These are phyloP conservation scores for Phoenix roebelenii DNA, from an alignment of 176 grass and related monocot genomes.

Conservation along the genomic window DNA sequence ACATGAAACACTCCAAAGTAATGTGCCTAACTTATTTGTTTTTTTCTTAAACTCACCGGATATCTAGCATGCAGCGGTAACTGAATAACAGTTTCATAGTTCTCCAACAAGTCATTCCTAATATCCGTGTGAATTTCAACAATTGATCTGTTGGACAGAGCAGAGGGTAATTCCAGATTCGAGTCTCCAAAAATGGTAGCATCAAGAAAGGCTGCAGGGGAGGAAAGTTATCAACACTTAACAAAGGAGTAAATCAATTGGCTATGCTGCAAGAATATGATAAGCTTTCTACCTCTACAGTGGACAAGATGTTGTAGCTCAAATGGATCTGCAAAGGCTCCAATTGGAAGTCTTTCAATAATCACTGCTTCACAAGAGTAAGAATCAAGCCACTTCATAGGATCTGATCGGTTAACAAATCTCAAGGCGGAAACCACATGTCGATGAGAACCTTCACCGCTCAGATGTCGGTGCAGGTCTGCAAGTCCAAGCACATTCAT, in stretches of 20 bases:
- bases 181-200: constrained; percentile 71
- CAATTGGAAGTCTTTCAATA: constrained; percentile 51
- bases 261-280: background rate
- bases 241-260: background rate
- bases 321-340: constrained; percentile 80
- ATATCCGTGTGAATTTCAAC: constrained; percentile 71
- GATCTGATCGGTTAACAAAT: constrained; percentile 26
- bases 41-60: constrained; percentile 38
- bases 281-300: constrained; percentile 34
- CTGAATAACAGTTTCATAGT: constrained; percentile 39
- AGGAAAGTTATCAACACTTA: background rate
- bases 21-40: background rate
- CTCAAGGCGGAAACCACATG: constrained; percentile 46
- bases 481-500: constrained; percentile 19
- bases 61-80: constrained; percentile 91
- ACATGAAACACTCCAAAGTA: too few species aligned
- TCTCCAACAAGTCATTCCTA: background rate
- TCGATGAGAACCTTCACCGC: constrained; percentile 82
- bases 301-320: constrained; percentile 78
- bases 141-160: constrained; percentile 62
- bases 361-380: constrained; percentile 49
- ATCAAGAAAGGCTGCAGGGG: constrained; percentile 48
- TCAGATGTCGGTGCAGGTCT: constrained; percentile 30
- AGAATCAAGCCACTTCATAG: constrained; percentile 24
- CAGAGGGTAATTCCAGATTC: constrained; percentile 74